phyloP scores from a whole-genome alignment of 768 basidiomycete species.

The Collybiopsis luxurians region DNA sequence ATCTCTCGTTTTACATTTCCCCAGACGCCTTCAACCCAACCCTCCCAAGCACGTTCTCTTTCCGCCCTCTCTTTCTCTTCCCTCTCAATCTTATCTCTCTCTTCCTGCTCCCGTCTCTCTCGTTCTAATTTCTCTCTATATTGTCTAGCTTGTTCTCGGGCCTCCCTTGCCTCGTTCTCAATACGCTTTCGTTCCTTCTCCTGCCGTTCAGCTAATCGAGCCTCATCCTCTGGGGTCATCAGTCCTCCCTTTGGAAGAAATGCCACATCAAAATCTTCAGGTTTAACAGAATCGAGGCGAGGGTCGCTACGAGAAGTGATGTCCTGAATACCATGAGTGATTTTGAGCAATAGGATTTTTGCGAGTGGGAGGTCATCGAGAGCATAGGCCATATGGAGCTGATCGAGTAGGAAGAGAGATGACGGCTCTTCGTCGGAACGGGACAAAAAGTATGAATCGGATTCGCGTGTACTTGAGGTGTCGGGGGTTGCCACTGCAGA shows the following conservation, averaged over 20 bases:
- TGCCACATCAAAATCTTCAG: constrained; percentile 40
- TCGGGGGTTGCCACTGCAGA: neutral
- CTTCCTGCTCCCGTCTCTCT: constrained; percentile 1
- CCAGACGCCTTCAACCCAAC: constrained; percentile 24
- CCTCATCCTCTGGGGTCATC: constrained; percentile 28
- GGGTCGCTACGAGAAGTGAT: constrained; percentile 57
- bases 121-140: neutral
- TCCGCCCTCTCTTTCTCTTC: constrained; percentile 3
- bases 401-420: constrained; percentile 52
- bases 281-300: constrained; percentile 56
- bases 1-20: constrained; percentile 17
- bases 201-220: constrained; percentile 29
- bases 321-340: constrained; percentile 54
- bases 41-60: constrained; percentile 13
- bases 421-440: neutral
- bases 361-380: constrained; percentile 66
- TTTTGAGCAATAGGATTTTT: constrained; percentile 58
- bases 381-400: constrained; percentile 65
- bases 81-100: neutral
- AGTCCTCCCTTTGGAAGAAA: constrained; percentile 37
- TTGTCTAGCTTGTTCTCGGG: neutral
- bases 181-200: constrained; percentile 26
- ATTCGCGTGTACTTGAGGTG: neutral
- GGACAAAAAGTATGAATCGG: neutral
- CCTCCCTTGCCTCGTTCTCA: constrained; percentile 10